Evolutionary conservation across 768 basidiomycete genomes (phyloP).

Genomic region (Pluteus cervinus): DNA sequence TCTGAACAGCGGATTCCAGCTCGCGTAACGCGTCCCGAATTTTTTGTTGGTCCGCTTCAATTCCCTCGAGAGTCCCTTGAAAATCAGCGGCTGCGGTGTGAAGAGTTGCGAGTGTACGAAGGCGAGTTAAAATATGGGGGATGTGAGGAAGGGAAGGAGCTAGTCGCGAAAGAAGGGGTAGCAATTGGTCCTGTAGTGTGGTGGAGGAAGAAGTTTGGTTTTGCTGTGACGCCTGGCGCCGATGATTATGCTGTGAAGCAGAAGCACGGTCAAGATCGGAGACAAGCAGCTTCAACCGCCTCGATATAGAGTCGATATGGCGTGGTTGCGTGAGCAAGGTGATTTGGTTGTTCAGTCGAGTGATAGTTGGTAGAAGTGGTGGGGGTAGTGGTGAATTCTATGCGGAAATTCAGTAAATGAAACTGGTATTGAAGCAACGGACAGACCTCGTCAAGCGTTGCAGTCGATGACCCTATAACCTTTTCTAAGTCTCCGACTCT

Average conservation of each 20-base stretch:
- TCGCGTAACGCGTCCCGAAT: slow-evolving; percentile 60
- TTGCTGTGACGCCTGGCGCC: slow-evolving; percentile 37
- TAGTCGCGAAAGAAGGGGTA: slow-evolving; percentile 66
- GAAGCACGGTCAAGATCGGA: slow-evolving; percentile 88
- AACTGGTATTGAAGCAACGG: background rate
- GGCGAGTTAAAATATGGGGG: slow-evolving; percentile 83
- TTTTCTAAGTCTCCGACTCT: slow-evolving; percentile 82
- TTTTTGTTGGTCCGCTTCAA: slow-evolving; percentile 72
- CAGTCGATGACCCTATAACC: slow-evolving; percentile 74
- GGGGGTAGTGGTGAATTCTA: slow-evolving; percentile 70
- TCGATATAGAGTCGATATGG: slow-evolving; percentile 92
- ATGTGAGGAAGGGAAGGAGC: slow-evolving; percentile 74
- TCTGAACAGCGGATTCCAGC: slow-evolving; percentile 58
- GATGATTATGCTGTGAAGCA: slow-evolving; percentile 39
- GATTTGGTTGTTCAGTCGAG: slow-evolving; percentile 79
- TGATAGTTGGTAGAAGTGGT: slow-evolving; percentile 77
- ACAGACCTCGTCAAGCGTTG: slow-evolving; percentile 76
- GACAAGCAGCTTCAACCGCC: slow-evolving; percentile 86
- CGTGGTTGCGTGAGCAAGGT: slow-evolving; percentile 90
- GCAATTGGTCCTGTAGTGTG: slow-evolving; percentile 49
- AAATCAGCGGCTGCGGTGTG: slow-evolving; percentile 83
- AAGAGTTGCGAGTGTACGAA: slow-evolving; percentile 77
- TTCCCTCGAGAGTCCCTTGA: slow-evolving; percentile 51
- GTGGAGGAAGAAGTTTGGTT: slow-evolving; percentile 20
- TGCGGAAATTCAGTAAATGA: background rate